Evolutionary conservation across 257 asterid genomes (phyloP).

Genomic region (Haberlea rhodopensis): DNA sequence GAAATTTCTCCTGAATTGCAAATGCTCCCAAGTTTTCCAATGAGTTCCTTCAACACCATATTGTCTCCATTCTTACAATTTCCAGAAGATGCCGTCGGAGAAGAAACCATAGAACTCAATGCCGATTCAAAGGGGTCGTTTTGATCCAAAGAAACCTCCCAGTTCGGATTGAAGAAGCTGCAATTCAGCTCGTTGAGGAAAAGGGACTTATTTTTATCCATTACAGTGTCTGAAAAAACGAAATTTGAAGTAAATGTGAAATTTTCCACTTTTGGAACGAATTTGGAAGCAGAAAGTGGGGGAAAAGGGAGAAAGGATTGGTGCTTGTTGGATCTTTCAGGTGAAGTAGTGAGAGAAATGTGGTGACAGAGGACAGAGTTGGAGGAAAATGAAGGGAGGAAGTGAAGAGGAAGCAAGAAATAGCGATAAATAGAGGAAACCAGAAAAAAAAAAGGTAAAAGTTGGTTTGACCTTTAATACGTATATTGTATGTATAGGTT

Average conservation of each 20-base stretch:
- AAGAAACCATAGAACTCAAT: no score
- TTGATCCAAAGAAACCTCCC: slow-evolving; percentile 60
- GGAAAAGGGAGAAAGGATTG: not conserved
- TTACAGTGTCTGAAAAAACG: no score
- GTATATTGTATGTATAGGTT: no score
- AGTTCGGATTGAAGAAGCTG: slow-evolving; percentile 41
- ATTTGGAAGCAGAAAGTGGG: slow-evolving; percentile 26
- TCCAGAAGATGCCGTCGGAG: slow-evolving; percentile 80
- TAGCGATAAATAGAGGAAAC: slow-evolving; percentile 31
- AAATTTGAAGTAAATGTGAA: slow-evolving; percentile 13
- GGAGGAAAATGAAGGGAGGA: no score
- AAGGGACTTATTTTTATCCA: no score
- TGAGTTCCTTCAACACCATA: slow-evolving; percentile 47
- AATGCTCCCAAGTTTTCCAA: slow-evolving; percentile 69
- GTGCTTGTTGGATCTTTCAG: slow-evolving; percentile 15
- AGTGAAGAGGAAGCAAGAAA: slow-evolving; percentile 51
- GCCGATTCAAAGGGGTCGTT: slow-evolving; percentile 74
- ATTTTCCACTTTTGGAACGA: slow-evolving; percentile 26
- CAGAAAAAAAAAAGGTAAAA: no score
- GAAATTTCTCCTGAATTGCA: slow-evolving; percentile 62
- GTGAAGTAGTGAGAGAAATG: slow-evolving; percentile 22
- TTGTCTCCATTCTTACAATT: slow-evolving; percentile 39
- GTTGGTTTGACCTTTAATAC: slow-evolving; percentile 56
- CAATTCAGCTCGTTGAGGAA: slow-evolving; percentile 31
- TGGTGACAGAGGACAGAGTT: slow-evolving; percentile 11